A percentile compares a stretch with the other conserved stretches of the same genome.
Conservation (phyloP, 345 rosid genomes). For the Melaleuca alternifolia region DNA sequence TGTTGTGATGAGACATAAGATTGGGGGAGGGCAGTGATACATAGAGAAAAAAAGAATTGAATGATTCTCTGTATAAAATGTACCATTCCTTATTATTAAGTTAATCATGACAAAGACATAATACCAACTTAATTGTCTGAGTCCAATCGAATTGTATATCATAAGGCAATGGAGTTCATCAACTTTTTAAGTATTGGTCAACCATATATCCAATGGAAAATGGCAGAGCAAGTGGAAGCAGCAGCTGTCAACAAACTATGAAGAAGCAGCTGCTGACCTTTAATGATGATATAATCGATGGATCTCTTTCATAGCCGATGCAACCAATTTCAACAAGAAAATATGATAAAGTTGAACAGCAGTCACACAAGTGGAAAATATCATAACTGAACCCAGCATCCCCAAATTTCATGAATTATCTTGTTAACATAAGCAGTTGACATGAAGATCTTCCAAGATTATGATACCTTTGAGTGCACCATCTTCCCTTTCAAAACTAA, state of each 20-base stretch:
- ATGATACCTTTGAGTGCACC: conserved; percentile 30
- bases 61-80: not conserved
- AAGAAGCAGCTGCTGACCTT: not conserved
- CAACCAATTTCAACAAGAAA: not conserved
- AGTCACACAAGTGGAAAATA: not conserved
- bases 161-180: not conserved
- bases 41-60: not conserved
- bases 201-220: not conserved
- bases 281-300: not conserved
- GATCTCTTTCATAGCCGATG: not conserved
- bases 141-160: not conserved
- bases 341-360: not conserved
- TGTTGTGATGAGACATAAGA: not conserved
- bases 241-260: not conserved
- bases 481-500: conserved; percentile 20
- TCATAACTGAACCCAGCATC: not conserved
- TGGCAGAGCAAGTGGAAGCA: not conserved
- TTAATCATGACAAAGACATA: not conserved
- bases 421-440: not conserved
- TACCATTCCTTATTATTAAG: not conserved
- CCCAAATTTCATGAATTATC: not conserved
- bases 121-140: not conserved
- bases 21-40: not conserved
- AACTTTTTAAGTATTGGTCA: not conserved
- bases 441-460: not conserved